These are phyloP conservation scores for Saccharomycopsis fodiens DNA, from an alignment of 805 yeast species.

Conservation along the genomic window DNA sequence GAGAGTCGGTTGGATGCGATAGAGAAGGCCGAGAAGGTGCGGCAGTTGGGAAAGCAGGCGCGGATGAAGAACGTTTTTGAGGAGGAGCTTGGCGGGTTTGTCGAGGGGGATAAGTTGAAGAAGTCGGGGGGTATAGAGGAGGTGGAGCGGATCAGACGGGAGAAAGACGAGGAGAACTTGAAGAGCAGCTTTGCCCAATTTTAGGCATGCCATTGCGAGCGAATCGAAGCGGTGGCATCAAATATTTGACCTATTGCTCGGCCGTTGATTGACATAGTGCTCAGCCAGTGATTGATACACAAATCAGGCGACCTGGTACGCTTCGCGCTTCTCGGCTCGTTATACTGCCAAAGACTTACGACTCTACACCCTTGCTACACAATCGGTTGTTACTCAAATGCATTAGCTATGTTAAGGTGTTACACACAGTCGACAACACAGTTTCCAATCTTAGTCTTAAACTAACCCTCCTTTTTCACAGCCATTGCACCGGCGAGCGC, in stretches of 20 bases:
- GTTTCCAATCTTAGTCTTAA: too few species aligned
- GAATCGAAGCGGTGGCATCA: too few species aligned
- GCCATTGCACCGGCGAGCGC: too few species aligned
- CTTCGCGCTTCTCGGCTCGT: background rate
- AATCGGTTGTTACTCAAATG: too few species aligned
- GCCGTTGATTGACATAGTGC: too few species aligned
- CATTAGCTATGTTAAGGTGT: too few species aligned
- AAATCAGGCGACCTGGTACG: too few species aligned
- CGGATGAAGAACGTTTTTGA: conserved; percentile 58
- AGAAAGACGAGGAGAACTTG: conserved; percentile 66
- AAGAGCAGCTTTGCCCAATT: conserved; percentile 38
- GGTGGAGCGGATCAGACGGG: conserved; percentile 58
- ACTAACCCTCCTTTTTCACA: too few species aligned
- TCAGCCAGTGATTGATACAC: too few species aligned
- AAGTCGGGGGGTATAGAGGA: conserved; percentile 88
- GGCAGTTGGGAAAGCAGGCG: conserved; percentile 62
- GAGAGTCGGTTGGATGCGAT: conserved; percentile 83
- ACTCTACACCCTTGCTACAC: too few species aligned
- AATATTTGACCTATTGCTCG: too few species aligned
- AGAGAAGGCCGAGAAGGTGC: conserved; percentile 72
- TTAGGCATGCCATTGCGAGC: conserved; percentile 21
- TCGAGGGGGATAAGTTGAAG: conserved; percentile 66
- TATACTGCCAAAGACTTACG: background rate
- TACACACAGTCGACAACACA: too few species aligned
- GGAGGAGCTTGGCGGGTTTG: conserved; percentile 81